Base-by-base conservation (phyloP, 176 grass and related monocot species). In the Avena eriantha region DNA sequence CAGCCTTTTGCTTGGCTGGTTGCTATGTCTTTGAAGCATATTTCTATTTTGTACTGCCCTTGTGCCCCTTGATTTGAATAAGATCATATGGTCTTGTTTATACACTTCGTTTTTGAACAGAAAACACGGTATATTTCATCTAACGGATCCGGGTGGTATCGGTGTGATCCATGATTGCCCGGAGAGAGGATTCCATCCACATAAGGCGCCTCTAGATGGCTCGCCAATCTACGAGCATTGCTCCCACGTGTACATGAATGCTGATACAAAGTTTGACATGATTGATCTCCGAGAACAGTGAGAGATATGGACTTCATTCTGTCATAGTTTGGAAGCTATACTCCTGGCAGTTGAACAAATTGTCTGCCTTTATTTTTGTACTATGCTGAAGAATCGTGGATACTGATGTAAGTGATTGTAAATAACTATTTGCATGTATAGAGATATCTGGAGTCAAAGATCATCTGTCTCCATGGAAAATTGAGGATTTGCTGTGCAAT, bases 61-160 rank as follows among this genome's bases (percentile, higher is more conserved):
- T 78, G 4, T 69, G 26, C 6, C 7, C 22, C 1, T 47, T 49
- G 1, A 73, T 71, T 33, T 64, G 41, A 43, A 87, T 87, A 21
- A 29, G 47, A 8, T 83, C 50, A 63, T 77, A 31, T 82, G 33
- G 70, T 88, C 45, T 57, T 84, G 33, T 45, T 56, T 74, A 83
- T 31, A 66, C 78, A 36, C 84, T 92, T 80, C 88, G 69, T 90
- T 78, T 78, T 84, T 88, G 61, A 67, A 78, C 85, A 97, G 97
- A 88, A 99, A 86, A 79, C 94, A 99, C 64, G 97, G 97, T 68
- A 99, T 99, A 94, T 97, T 99, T 90, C 97, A 97, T 84, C 91
- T 99, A 26, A 90, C 94, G n/a, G 94, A 99, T 90, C 97, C 97
- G 29, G 89, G 92, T 60, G 97, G 97, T 73, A 91, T 99, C 74